Conservation (phyloP, 352 stramenopile species). For the Globisporangium okanoganense region DNA sequence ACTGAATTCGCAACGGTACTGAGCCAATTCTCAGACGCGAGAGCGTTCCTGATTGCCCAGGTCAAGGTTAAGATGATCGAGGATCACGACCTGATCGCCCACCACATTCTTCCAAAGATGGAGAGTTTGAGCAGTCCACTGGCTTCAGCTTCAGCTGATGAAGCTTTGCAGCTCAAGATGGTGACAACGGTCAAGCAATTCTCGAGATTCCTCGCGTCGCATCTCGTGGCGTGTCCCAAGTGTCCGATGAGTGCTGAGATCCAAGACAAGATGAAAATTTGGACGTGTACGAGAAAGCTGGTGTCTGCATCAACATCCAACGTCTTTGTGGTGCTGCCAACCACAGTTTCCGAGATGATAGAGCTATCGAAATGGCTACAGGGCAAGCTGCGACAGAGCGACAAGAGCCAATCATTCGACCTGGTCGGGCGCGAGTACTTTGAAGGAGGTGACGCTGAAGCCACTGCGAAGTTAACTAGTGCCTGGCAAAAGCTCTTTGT, state of each 20-base stretch:
- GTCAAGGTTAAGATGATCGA: slow-evolving; percentile 59
- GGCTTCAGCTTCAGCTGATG: background rate
- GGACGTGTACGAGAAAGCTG: slow-evolving; percentile 21
- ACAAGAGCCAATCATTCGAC: background rate
- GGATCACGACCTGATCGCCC: slow-evolving; percentile 67
- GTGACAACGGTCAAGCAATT: slow-evolving; percentile 20
- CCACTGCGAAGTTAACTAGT: background rate
- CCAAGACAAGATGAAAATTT: slow-evolving; percentile 26
- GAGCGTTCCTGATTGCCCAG: slow-evolving; percentile 47
- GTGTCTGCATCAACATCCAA: slow-evolving; percentile 7
- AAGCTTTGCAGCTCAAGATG: background rate
- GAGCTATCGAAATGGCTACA: slow-evolving; percentile 25
- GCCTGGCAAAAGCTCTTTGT: slow-evolving; percentile 36
- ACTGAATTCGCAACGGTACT: slow-evolving; percentile 33
- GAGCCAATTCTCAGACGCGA: slow-evolving; percentile 23
- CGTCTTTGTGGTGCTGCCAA: slow-evolving; percentile 32
- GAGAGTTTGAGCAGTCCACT: background rate
- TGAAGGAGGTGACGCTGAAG: background rate
- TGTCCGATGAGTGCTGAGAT: slow-evolving; percentile 28
- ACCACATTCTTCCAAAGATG: slow-evolving; percentile 58
- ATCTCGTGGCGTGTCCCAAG: slow-evolving; percentile 25
- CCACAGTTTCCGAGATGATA: slow-evolving; percentile 14
- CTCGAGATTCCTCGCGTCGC: slow-evolving; percentile 30
- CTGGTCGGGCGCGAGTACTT: slow-evolving; percentile 9
- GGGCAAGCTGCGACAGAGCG: slow-evolving; percentile 6